Evolutionary conservation across 2,329 filamentous ascomycete species (phyloP), one percentile per base, ranked within the genome.

Genomic region (Xylariaceae sp.): DNA sequence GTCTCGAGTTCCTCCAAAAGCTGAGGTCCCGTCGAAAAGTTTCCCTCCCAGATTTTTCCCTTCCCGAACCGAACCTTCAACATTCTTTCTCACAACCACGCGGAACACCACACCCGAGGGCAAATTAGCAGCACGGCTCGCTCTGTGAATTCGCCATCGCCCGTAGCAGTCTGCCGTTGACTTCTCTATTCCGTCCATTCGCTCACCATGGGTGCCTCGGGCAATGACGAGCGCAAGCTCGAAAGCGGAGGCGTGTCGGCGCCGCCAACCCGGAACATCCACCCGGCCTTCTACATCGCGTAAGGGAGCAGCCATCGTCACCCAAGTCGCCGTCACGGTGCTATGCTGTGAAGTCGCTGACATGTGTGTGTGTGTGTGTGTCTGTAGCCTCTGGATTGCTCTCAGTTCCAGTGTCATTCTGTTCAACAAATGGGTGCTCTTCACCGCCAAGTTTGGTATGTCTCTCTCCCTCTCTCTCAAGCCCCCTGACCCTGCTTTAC

Each of bases 341-440:
- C 34, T 51, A 44, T n/a, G 18, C 34, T 51, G 48, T n/a, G 18
- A 51, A 15, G 23, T 53, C 49, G 39, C 60, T 65, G 54, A 61
- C 53, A 7, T 17, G 3, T 51, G 4, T 47, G 18, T 35, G 17
- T 17, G 17, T 17, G 23, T 30, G 23, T 30, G 3, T 30, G 4
- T 30, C 49, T 35, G 15, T 23, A 83, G 81, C 57, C 82, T 86
- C 68, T 96, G 92, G 91, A 95, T 96, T 68, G 81, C 90, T 66
- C 82, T 95, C 72, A 93, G 89, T 69, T 93, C 90, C 65, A 82
- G 84, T 70, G 91, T 93, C 65, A 96, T 96, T 73, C 78, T 96
- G 64, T 96, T 95, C 82, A 96, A 96, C 82, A 96, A 96, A 79
- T 93, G 89, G 84, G 86, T 96, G 57, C 82, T 96, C 60, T 85